phyloP scores from a whole-genome alignment of 208 protist genomes.

The Trypanosoma melophagium region DNA sequence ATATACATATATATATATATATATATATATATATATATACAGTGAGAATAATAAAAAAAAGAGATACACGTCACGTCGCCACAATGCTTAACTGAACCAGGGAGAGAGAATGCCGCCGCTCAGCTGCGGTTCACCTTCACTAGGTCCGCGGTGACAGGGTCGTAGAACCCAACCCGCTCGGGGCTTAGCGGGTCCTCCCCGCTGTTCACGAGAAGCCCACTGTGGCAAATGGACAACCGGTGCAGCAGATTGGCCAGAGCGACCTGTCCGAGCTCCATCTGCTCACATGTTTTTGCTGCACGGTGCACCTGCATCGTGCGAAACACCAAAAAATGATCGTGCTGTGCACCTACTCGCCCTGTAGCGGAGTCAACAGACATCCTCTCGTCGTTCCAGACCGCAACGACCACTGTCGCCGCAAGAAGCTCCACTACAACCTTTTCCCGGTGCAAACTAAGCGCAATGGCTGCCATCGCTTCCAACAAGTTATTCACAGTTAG shows the following conservation, averaged over 20 bases:
- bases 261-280: slow-evolving; percentile 61
- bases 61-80: not conserved
- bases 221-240: slow-evolving; percentile 9
- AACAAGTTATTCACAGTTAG: slow-evolving; percentile 29
- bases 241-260: slow-evolving; percentile 40
- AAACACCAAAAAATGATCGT: not conserved
- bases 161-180: slow-evolving; percentile 67
- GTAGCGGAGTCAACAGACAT: too few species aligned
- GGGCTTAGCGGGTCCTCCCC: slow-evolving; percentile 52
- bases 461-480: slow-evolving; percentile 31
- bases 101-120: not conserved
- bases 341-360: too few species aligned
- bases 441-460: slow-evolving; percentile 19
- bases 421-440: slow-evolving; percentile 22
- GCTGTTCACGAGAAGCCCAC: slow-evolving; percentile 34
- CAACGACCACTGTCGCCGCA: not conserved
- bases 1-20: too few species aligned
- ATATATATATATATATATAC: too few species aligned
- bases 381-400: slow-evolving; percentile 8
- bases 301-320: slow-evolving; percentile 52
- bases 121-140: slow-evolving; percentile 56
- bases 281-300: slow-evolving; percentile 59
- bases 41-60: slow-evolving; percentile 6
- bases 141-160: slow-evolving; percentile 82
- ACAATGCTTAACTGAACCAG: too few species aligned